Base-by-base conservation (phyloP, 73 alveolate genomes). In the Breviolum minutum region DNA sequence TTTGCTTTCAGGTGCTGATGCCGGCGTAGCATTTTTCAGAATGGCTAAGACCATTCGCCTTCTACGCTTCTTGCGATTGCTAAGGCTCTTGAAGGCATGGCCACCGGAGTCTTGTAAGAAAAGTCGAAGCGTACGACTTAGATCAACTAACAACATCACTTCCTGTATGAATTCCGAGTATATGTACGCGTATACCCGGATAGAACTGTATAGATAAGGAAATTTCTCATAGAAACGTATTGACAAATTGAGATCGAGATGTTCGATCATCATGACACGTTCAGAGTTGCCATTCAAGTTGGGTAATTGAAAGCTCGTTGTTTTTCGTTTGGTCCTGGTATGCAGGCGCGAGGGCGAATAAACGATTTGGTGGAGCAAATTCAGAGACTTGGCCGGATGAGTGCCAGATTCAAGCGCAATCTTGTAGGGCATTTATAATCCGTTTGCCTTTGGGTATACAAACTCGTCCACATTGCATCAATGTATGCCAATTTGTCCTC, bases 11-110 rank as follows among this genome's bases (percentile, higher is more conserved):
- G 98, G 98, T 24, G 98, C 98, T 69, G 90, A 74, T 27, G 98
- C 98, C 27, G 98, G 98, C 24, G 98, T 92, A 32, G 98, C 98
- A 16, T 92, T 92, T 90, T 92, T 92, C 90, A 62, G 98, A 26
- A 92, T 81, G 90, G 98, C 98, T 1, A 92, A 92, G 27, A 92
- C 98, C 12, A 74, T 92, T 66, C 98, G 98, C 40, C 87, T 92
- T 9, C 90, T 92, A 22, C 98, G 98, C 79, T 92, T 92, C 10
- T 48, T 92, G 66, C 89, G 98, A 54, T 30, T 92, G 76, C 86
- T 92, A 13, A 62, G 98, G 69, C 98, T 92, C 17, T 27, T 92
- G 81, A 92, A 92, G 98, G 98, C 89, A 0, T 9, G 60, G 60
- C 27, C 27, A 14, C 84, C 24, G 24, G 84, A 19, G 24, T 16